phyloP scores from a whole-genome alignment of 345 rosid species.

The Hirschfeldia incana region DNA sequence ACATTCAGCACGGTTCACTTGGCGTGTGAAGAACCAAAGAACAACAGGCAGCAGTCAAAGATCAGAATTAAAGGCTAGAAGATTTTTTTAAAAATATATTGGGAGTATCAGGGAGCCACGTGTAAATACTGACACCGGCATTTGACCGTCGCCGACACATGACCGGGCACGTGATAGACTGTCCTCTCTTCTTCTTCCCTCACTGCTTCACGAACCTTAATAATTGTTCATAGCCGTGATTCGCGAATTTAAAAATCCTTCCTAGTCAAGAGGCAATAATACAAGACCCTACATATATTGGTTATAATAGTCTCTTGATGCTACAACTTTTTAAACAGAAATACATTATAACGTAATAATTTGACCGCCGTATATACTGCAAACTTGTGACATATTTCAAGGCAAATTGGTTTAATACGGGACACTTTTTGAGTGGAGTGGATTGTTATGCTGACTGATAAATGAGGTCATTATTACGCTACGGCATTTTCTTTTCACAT shows the following conservation, averaged over 20 bases:
- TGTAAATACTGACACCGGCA: constrained; percentile 70
- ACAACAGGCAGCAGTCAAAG: constrained; percentile 42
- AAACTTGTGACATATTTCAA: neutral
- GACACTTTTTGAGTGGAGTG: neutral
- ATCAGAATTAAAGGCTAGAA: neutral
- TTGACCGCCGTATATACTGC: neutral
- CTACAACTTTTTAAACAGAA: neutral
- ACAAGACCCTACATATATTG: neutral
- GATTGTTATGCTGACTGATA: neutral
- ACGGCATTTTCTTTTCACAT: neutral
- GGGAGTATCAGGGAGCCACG: constrained; percentile 52
- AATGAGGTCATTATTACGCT: neutral
- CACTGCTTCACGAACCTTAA: constrained; percentile 12
- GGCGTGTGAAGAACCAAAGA: constrained; percentile 23
- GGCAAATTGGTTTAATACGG: neutral
- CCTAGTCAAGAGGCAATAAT: constrained; percentile 25
- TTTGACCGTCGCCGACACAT: constrained; percentile 74
- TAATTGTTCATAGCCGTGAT: constrained; percentile 5
- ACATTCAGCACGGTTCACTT: constrained; percentile 27
- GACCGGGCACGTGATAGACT: constrained; percentile 59
- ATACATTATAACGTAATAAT: neutral
- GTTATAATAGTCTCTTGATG: neutral
- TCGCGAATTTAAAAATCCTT: constrained; percentile 2
- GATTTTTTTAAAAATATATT: neutral
- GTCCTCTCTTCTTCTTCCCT: constrained; percentile 5